A percentile compares a stretch with the other conserved stretches of the same genome.
These are phyloP conservation scores for Leccinum broughii DNA, from an alignment of 768 basidiomycete genomes.

Conservation along the genomic window DNA sequence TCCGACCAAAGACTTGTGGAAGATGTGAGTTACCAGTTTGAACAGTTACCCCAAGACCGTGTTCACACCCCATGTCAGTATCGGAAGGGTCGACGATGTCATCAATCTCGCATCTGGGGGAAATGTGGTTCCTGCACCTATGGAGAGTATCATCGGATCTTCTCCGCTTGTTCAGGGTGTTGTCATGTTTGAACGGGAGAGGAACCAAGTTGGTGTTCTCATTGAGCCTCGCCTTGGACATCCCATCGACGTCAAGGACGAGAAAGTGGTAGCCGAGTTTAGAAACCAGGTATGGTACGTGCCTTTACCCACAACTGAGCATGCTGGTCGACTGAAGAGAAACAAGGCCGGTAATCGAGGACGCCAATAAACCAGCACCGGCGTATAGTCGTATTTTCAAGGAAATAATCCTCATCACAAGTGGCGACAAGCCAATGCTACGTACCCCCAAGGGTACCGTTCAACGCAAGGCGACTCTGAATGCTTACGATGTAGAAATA, in stretches of 20 bases:
- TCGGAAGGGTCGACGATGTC: slow-evolving; percentile 38
- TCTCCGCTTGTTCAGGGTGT: slow-evolving; percentile 24
- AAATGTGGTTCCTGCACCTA: slow-evolving; percentile 26
- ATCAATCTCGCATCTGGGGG: slow-evolving; percentile 31
- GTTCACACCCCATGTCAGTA: slow-evolving; percentile 3
- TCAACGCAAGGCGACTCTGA: slow-evolving; percentile 39
- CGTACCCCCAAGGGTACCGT: slow-evolving; percentile 49
- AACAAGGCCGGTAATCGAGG: slow-evolving; percentile 42
- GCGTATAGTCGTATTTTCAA: slow-evolving; percentile 48
- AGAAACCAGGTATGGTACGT: slow-evolving; percentile 35
- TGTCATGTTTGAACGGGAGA: slow-evolving; percentile 38
- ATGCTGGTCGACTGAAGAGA: not conserved
- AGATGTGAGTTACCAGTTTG: slow-evolving; percentile 22
- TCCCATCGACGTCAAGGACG: slow-evolving; percentile 24
- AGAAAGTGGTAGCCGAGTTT: slow-evolving; percentile 26
- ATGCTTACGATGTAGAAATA: slow-evolving; percentile 46
- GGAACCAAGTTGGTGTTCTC: slow-evolving; percentile 33
- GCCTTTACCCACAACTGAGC: not conserved
- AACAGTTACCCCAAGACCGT: rapidly evolving
- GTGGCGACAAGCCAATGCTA: slow-evolving; percentile 42
- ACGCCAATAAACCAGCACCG: slow-evolving; percentile 43
- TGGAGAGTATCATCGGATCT: slow-evolving; percentile 30
- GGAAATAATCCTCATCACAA: slow-evolving; percentile 52
- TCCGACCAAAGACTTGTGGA: slow-evolving; percentile 43
- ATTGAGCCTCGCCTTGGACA: slow-evolving; percentile 25